Evolutionary conservation across 148 eudicot genomes (phyloP), one percentile per base, ranked within the genome.

Genomic region (Heliamphora exappendiculata): DNA sequence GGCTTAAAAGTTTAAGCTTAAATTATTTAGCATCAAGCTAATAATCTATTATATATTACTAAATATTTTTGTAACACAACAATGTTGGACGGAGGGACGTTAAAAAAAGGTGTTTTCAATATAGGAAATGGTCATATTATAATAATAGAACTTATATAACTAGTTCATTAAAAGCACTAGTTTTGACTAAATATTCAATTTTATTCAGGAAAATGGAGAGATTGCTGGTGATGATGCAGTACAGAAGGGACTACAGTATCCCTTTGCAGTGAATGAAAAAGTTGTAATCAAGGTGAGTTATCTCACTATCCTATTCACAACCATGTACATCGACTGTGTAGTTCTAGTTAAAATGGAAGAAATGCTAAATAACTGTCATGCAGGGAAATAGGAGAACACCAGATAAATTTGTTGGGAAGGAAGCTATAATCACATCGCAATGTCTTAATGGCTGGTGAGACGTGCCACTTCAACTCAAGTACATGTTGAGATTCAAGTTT

Each of bases 381-480:
- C 89, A 93, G 98, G 98, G 96, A 73, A 93, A 93, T 79, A 78
- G 86, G 85, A 88, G 98, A 83, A 93, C 98, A 16, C 92, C 98
- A 4, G 94, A 91, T 78, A 93, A 91, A 76, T 85, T 91, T 86
- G 96, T 93, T 57, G 98, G 98, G 65, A 93, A 89, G 82, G 98
- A 93, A 88, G 98, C 98, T 76, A 81, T 93, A 58, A 86, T 93
- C 75, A 93, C 92, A 62, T 93, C 94, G 49, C 96, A 91, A 74
- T 87, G 91, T 79, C 92, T 93, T 51, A 93, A 93, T 89, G 98
- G 98, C 85, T 93, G 98, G 98, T 93, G 72, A 89, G 98, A 88
- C 75, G 63, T 0, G 76, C 58, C 16, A 13, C 67, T 41, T 73
- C 57, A 42, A 63, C 57, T 60, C 26, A 49, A 71, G 31, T 7